Evolutionary conservation across 2,329 filamentous ascomycete species (phyloP).

Genomic region (Sporothrix sp.): DNA sequence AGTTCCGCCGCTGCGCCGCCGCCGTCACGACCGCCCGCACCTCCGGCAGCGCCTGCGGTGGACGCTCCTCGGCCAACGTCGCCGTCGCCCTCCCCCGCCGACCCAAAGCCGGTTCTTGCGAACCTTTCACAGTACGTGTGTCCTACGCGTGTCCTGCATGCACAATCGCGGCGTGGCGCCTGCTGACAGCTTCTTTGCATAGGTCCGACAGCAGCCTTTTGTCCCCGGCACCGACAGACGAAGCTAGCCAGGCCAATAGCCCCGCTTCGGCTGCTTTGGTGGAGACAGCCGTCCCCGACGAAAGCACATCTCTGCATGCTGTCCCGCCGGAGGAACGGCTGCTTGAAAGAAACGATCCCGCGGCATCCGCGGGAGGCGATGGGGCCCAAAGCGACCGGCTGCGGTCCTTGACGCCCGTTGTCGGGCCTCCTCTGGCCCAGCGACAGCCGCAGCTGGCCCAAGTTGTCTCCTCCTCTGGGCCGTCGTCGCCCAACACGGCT

Average conservation of each 20-base stretch:
- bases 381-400: too few species aligned
- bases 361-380: too few species aligned
- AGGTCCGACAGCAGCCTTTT: conserved; percentile 35
- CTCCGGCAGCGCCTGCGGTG: neutral
- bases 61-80: neutral
- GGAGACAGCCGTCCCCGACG: too few species aligned
- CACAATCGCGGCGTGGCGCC: too few species aligned
- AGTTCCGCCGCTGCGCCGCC: neutral
- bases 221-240: conserved; percentile 55
- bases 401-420: too few species aligned
- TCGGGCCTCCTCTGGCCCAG: neutral
- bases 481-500: too few species aligned
- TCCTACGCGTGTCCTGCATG: too few species aligned
- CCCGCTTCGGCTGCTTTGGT: neutral
- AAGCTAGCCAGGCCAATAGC: conserved; percentile 36
- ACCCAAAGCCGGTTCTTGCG: neutral
- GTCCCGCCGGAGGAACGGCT: too few species aligned
- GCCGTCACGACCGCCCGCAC: neutral
- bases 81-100: neutral
- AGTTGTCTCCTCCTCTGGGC: too few species aligned
- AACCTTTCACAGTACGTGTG: conserved; percentile 2
- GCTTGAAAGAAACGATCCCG: too few species aligned
- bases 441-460: neutral
- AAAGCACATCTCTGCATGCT: too few species aligned
- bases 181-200: conserved; percentile 14